Evolutionary conservation across 805 yeast species (phyloP).

Genomic region (Candida nemodendra): DNA sequence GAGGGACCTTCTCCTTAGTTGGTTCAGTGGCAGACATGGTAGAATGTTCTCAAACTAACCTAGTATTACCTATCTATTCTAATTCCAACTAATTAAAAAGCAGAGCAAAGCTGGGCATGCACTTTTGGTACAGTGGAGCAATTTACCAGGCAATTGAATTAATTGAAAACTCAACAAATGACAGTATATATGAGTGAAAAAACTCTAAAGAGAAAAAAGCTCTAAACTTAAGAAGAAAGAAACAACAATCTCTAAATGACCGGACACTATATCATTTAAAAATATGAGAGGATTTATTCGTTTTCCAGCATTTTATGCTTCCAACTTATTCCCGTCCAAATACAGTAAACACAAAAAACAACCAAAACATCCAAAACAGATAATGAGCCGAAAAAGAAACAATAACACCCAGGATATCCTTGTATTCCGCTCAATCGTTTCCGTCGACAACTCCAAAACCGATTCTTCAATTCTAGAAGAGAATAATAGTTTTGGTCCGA

Average conservation of each 20-base stretch:
- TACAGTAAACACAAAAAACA: conserved; percentile 14
- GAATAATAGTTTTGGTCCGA: too few species aligned
- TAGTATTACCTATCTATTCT: conserved; percentile 5
- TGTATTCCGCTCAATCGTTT: not conserved
- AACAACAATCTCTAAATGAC: conserved; percentile 10
- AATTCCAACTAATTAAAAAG: conserved; percentile 8
- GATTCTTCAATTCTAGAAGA: too few species aligned
- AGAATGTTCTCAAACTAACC: not conserved
- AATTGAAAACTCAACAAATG: conserved; percentile 8
- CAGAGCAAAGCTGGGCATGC: conserved; percentile 7
- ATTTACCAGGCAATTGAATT: conserved; percentile 15
- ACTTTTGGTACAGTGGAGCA: conserved; percentile 5
- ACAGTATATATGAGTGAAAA: conserved; percentile 4
- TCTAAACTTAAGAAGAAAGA: conserved; percentile 10
- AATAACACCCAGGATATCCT: conserved; percentile 1
- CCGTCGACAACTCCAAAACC: too few species aligned
- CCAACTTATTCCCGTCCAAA: conserved; percentile 16
- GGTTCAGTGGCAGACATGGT: conserved; percentile 23
- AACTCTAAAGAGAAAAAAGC: conserved; percentile 6
- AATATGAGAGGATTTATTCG: conserved; percentile 12
- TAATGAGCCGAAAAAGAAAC: conserved; percentile 15
- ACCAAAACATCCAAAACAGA: conserved; percentile 16
- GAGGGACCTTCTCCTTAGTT: conserved; percentile 28
- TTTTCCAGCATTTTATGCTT: conserved; percentile 12
- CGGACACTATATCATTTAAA: conserved; percentile 18